These are phyloP conservation scores for Pistacia atlantica DNA, from an alignment of 345 rosid genomes.

Conservation along the genomic window DNA sequence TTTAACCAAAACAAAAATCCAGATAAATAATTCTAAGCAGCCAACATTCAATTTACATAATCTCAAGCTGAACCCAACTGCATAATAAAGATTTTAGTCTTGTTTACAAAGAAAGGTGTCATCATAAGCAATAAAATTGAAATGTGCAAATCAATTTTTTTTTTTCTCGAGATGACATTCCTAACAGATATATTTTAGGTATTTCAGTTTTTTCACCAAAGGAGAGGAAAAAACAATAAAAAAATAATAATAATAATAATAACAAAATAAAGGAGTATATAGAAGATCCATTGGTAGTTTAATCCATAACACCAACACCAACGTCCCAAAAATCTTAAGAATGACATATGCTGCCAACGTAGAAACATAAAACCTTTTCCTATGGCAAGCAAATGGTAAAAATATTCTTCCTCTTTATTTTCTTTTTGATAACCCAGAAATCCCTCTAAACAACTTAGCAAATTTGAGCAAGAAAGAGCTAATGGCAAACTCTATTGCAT, in stretches of 20 bases:
- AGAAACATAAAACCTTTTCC: background rate
- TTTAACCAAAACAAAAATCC: background rate
- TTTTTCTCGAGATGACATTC: too few relatives aligned
- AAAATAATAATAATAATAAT: too few relatives aligned
- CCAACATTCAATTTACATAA: background rate
- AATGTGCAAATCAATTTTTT: background rate
- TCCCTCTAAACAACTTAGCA: too few relatives aligned
- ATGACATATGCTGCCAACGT: background rate
- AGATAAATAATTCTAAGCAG: background rate
- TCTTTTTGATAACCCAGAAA: background rate
- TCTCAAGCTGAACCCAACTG: background rate
- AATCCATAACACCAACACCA: background rate
- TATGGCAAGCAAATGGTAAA: background rate
- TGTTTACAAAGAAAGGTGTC: background rate
- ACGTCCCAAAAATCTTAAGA: background rate
- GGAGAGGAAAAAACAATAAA: too few relatives aligned
- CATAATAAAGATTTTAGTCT: background rate
- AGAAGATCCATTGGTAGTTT: background rate
- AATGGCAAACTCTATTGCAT: background rate
- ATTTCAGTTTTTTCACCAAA: background rate
- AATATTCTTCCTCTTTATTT: too few relatives aligned
- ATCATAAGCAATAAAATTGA: background rate
- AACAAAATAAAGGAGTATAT: background rate
- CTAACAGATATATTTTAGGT: background rate
- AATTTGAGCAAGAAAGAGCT: background rate